phyloP scores from a whole-genome alignment of 768 basidiomycete species.

The Tephrocybe sp. region DNA sequence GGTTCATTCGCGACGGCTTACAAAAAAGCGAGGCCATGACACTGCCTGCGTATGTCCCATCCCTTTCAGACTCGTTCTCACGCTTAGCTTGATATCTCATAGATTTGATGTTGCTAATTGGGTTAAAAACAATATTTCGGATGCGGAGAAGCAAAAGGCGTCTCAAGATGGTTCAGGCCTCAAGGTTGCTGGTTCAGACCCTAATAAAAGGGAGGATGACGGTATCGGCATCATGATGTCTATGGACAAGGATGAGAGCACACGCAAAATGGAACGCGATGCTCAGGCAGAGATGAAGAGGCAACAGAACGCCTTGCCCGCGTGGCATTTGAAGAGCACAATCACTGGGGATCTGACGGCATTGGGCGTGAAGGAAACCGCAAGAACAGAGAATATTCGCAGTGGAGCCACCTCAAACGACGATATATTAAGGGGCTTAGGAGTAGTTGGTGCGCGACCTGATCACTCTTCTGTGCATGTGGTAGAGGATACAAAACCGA shows the following conservation, averaged over 20 bases:
- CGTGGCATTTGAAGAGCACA: conserved; percentile 96
- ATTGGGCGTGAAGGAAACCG: conserved; percentile 74
- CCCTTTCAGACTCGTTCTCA: background rate
- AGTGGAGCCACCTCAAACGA: conserved; percentile 54
- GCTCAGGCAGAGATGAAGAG: conserved; percentile 82
- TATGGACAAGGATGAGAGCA: conserved; percentile 85
- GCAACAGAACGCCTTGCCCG: conserved; percentile 87
- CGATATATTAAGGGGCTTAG: conserved; percentile 70
- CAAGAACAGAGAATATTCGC: conserved; percentile 41
- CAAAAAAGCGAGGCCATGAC: conserved; percentile 88
- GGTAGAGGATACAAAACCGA: conserved; percentile 26
- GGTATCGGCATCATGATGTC: conserved; percentile 85
- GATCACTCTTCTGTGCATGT: conserved; percentile 21
- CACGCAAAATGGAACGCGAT: conserved; percentile 69
- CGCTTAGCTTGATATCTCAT: conserved; percentile 5
- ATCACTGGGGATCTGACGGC: conserved; percentile 92
- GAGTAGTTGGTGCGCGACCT: conserved; percentile 46
- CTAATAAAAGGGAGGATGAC: conserved; percentile 63
- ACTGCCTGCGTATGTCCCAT: conserved; percentile 67
- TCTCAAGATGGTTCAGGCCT: conserved; percentile 55
- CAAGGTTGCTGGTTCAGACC: conserved; percentile 73
- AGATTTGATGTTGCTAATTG: conserved; percentile 85
- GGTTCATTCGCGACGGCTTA: conserved; percentile 82
- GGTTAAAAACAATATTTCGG: conserved; percentile 73
- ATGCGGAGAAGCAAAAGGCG: conserved; percentile 59